Evolutionary conservation across 306 rosid genomes (phyloP).

Genomic region (Prunus persica): Prunus_persica_NCBIv2 NC_034009.1:30401501-30402000

Average conservation of each 20-base stretch:
- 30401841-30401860: conserved; percentile 88
- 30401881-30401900: conserved; percentile 27
- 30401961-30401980: conserved; percentile 3
- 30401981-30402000: conserved; percentile 65
- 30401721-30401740: conserved; percentile 27
- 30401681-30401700: conserved; percentile 40
- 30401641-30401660: conserved; percentile 87
- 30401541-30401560: conserved; percentile 42
- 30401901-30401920: neutral
- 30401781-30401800: conserved; percentile 52
- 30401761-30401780: conserved; percentile 27
- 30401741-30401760: conserved; percentile 22
- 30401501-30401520: conserved; percentile 15
- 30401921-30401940: conserved; percentile 1
- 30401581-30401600: conserved; percentile 64
- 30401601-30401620: conserved; percentile 70
- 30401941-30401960: conserved; percentile 2
- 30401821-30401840: conserved; percentile 94
- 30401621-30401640: conserved; percentile 66
- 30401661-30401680: conserved; percentile 52
- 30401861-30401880: conserved; percentile 71
- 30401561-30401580: conserved; percentile 51
- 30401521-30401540: conserved; percentile 41
- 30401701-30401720: conserved; percentile 36
- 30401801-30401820: conserved; percentile 55